Base-by-base conservation (phyloP, 2,329 filamentous ascomycete species). In the Epichloe typhina region DNA sequence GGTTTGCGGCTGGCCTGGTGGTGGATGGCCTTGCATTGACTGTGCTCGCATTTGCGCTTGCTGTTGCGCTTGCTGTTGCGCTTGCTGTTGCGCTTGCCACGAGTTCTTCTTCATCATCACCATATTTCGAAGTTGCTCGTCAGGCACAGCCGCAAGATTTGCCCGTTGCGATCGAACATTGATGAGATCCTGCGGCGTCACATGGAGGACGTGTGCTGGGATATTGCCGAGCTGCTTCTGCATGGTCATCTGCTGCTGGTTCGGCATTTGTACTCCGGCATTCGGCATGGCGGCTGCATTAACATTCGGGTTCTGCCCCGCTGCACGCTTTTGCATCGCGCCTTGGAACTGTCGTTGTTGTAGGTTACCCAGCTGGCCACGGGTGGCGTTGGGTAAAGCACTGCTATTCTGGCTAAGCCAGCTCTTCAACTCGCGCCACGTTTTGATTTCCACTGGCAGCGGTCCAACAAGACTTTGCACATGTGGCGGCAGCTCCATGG, bases 351-450 rank as follows among this genome's bases (percentile, higher is more conserved):
- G 72, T 47, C 61, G 59, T 17, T 65, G 57, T 51, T 74, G 72
- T 5, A 69, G 48, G 2, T 51, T 53, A 3, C 53, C 53, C 12
- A 74, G 61, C 49, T 67, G 64, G 5, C 50, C 55, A 21, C 66
- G 64, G 8, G 64, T 48, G 2, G 61, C 53, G 5, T 62, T 61
- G 0, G 65, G 55, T 1, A 70, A 52, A 47, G 55, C 60, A 49
- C 64, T 66, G 49, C 64, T 66, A 46, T 69, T 70, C 47, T 67
- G 64, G 9, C 53, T 54, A 4, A 73, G 55, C 68, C 70, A 75
- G 2, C 56, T 52, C 56, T 71, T 72, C 11, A 76, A 60, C 3
- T 74, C 71, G 15, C 63, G 62, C 74, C 74, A 77, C 54, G 72
- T 76, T 59, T 73, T 74, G 5, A 73, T 57, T 0, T 75, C 70